These are phyloP conservation scores for Maudiozyma saulgeensis DNA, from an alignment of 805 yeast species.

Conservation along the genomic window DNA sequence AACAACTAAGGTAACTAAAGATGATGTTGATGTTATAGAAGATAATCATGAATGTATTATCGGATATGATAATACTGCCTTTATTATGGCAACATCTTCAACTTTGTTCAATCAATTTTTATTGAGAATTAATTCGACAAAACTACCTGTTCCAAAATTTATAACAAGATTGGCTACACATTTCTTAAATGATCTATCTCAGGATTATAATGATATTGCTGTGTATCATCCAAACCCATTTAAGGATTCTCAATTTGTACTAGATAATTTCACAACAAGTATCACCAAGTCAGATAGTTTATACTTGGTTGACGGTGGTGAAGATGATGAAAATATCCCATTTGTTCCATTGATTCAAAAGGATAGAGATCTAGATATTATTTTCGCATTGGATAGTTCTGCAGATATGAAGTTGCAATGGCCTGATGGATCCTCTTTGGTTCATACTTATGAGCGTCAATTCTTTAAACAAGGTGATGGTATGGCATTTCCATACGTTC, in stretches of 20 bases:
- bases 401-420: constrained; percentile 51
- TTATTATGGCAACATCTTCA: constrained; percentile 74
- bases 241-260: constrained; percentile 31
- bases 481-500: constrained; percentile 71
- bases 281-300: constrained; percentile 36
- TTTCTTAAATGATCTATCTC: constrained; percentile 39
- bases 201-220: constrained; percentile 56
- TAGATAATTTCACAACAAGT: constrained; percentile 27
- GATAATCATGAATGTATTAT: constrained; percentile 37
- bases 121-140: constrained; percentile 43
- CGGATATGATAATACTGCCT: constrained; percentile 78
- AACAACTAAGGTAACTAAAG: background rate
- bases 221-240: constrained; percentile 66
- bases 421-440: constrained; percentile 62
- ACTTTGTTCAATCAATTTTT: constrained; percentile 64
- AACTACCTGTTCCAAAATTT: constrained; percentile 30
- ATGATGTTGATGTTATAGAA: background rate
- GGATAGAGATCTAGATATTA: constrained; percentile 47
- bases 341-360: constrained; percentile 51
- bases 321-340: constrained; percentile 55
- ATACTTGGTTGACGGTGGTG: constrained; percentile 64
- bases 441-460: constrained; percentile 49
- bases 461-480: constrained; percentile 45
- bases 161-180: constrained; percentile 32
- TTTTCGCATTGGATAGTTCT: constrained; percentile 58